Evolutionary conservation across 116 monocot genomes (phyloP).

Genomic region (Zostera marina): DNA sequence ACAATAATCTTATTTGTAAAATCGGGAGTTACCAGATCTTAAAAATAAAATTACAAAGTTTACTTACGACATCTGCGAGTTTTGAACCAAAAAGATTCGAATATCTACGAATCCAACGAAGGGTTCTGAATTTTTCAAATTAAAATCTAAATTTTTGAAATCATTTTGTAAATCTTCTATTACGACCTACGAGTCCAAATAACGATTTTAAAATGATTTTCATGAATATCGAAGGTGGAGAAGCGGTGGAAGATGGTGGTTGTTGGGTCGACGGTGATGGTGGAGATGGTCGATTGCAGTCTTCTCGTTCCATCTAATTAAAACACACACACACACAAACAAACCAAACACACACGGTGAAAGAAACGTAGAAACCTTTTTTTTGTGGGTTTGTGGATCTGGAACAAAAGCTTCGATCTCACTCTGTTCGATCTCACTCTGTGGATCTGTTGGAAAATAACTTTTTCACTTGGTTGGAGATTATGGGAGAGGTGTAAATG

Average conservation of each 20-base stretch:
- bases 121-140: no score
- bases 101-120: no score
- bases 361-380: not conserved
- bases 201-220: no score
- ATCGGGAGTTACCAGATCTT: no score
- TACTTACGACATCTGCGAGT: no score
- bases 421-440: not conserved
- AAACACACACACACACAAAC: not conserved
- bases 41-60: no score
- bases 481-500: not conserved
- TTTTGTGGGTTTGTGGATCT: not conserved
- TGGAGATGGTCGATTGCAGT: slow-evolving; percentile 15
- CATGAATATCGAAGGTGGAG: slow-evolving; percentile 8
- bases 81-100: no score
- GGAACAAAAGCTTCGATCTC: not conserved
- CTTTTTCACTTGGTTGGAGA: not conserved
- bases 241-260: not conserved
- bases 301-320: slow-evolving; percentile 9
- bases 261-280: slow-evolving; percentile 4
- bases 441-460: no score
- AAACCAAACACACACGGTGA: not conserved
- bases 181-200: no score
- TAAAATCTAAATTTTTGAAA: no score
- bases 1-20: no score
- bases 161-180: no score